Evolutionary conservation across 148 eudicot genomes (phyloP).

Genomic region (Fallopia convolvulus): DNA sequence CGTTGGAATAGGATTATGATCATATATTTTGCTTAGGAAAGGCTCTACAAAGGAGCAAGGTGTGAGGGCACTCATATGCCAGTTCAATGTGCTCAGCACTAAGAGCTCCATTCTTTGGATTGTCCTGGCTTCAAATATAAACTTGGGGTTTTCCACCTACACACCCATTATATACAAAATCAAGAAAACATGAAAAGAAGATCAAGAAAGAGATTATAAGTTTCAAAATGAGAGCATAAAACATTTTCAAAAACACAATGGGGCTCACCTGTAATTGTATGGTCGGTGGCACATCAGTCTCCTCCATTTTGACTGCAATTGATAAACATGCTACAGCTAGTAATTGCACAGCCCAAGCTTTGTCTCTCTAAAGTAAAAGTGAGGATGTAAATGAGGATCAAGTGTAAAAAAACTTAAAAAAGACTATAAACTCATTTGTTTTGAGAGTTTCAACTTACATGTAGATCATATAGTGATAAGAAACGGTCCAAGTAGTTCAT

Average conservation of each 20-base stretch:
- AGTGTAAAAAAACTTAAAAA: background rate
- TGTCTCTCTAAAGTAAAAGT: conserved; percentile 26
- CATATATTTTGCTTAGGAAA: conserved; percentile 31
- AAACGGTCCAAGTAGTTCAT: conserved; percentile 78
- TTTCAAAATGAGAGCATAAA: background rate
- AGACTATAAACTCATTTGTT: background rate
- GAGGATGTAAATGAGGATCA: background rate
- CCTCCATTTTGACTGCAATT: conserved; percentile 71
- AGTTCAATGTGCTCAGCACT: conserved; percentile 55
- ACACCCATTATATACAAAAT: conserved; percentile 4
- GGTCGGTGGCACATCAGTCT: conserved; percentile 38
- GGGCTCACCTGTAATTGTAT: conserved; percentile 56
- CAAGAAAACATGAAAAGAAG: background rate
- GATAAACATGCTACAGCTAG: conserved; percentile 82
- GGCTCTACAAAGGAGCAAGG: conserved; percentile 64
- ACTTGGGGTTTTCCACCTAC: conserved; percentile 68
- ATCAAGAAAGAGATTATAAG: no score
- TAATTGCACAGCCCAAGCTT: conserved; percentile 68
- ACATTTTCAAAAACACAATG: background rate
- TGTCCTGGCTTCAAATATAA: conserved; percentile 64
- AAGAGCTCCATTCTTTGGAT: conserved; percentile 80
- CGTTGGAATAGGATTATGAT: conserved; percentile 22
- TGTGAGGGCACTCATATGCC: conserved; percentile 68
- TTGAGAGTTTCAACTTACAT: conserved; percentile 36
- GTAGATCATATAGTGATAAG: conserved; percentile 44